Evolutionary conservation across 108 stramenopile genomes (phyloP).

Genomic region (Cyclotella cryptica): DNA sequence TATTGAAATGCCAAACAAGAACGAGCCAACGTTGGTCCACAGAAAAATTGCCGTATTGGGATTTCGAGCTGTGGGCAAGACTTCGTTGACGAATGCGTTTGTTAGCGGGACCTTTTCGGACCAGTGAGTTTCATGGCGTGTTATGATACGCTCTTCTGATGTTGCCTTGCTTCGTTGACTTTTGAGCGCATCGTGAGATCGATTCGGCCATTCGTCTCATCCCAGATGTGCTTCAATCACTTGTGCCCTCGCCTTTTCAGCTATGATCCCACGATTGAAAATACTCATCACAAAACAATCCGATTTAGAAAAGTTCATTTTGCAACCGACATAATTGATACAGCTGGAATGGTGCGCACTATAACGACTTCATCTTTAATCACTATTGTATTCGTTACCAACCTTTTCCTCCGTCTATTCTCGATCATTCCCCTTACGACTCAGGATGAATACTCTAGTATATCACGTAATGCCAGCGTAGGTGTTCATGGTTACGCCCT

Average conservation of each 20-base stretch:
- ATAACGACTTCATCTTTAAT: background rate
- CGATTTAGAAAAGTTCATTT: constrained; percentile 91
- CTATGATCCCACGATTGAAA: constrained; percentile 93
- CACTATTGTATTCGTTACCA: background rate
- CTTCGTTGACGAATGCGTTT: constrained; percentile 80
- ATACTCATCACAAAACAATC: constrained; percentile 83
- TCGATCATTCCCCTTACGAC: background rate
- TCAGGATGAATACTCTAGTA: constrained; percentile 86
- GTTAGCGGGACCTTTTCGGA: constrained; percentile 86
- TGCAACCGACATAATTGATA: constrained; percentile 92
- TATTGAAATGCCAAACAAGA: constrained; percentile 39
- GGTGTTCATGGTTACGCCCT: constrained; percentile 89
- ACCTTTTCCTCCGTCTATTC: background rate
- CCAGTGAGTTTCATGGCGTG: too few relatives aligned
- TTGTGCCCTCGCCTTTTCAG: constrained; percentile 1
- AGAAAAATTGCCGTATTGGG: constrained; percentile 91
- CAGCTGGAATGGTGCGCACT: constrained; percentile 85
- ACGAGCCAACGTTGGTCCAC: constrained; percentile 71
- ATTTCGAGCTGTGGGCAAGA: constrained; percentile 89
- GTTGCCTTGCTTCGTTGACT: too few relatives aligned
- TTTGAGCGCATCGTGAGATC: too few relatives aligned
- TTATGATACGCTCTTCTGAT: too few relatives aligned
- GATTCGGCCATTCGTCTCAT: too few relatives aligned
- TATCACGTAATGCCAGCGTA: constrained; percentile 88
- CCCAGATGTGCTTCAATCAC: background rate